phyloP scores from a whole-genome alignment of 176 grass and related monocot species.

The Oryza coarctata region DNA sequence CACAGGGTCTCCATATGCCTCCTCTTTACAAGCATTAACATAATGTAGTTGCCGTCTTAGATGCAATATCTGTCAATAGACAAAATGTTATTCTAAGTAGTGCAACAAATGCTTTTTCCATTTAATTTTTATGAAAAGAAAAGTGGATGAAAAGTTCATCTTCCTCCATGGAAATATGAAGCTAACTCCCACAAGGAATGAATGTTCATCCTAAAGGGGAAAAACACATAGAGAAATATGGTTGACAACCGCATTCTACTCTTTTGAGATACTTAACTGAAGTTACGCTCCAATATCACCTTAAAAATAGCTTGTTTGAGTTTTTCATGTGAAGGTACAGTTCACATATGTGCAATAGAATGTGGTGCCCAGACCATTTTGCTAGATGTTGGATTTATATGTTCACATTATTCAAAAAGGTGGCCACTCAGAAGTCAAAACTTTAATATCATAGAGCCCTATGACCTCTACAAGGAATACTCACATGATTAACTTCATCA shows the following conservation, averaged over 20 bases:
- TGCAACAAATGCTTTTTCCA: neutral
- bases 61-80: slow-evolving; percentile 66
- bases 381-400: neutral
- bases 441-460: neutral
- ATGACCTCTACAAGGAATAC: neutral
- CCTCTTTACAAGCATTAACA: slow-evolving; percentile 47
- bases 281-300: neutral
- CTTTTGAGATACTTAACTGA: neutral
- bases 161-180: neutral
- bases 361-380: neutral
- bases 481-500: neutral
- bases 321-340: neutral
- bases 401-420: neutral
- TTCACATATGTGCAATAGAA: neutral
- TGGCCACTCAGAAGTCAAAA: neutral
- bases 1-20: slow-evolving; percentile 28
- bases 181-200: neutral
- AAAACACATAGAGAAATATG: neutral
- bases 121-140: neutral
- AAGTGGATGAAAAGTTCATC: neutral
- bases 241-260: neutral
- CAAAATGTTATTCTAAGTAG: neutral
- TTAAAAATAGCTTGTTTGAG: neutral
- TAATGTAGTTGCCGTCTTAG: slow-evolving; percentile 64
- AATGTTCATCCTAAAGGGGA: neutral